Evolutionary conservation across 2,329 filamentous ascomycete genomes (phyloP).

Genomic region (Thelonectria blattea): DNA sequence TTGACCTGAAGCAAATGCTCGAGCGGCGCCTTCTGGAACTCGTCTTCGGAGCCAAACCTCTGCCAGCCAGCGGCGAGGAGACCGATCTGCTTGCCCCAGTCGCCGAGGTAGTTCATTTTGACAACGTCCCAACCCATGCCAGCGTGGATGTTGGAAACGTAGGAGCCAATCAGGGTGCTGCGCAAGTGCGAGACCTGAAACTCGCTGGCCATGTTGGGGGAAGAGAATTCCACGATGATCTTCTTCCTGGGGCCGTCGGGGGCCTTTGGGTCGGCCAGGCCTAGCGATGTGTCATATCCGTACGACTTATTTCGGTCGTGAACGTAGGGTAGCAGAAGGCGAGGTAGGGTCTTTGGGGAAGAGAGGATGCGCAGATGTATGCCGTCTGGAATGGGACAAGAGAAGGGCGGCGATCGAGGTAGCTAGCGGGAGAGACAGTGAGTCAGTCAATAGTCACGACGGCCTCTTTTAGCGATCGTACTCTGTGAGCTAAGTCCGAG

Average conservation of each 20-base stretch:
- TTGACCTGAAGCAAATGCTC: slow-evolving; percentile 73
- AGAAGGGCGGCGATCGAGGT: slow-evolving; percentile 30
- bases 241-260: slow-evolving; percentile 33
- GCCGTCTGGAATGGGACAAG: slow-evolving; percentile 32
- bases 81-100: slow-evolving; percentile 74
- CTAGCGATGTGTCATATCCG: slow-evolving; percentile 31
- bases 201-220: slow-evolving; percentile 76
- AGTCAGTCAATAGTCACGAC: slow-evolving; percentile 16
- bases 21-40: slow-evolving; percentile 68
- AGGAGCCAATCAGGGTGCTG: slow-evolving; percentile 74
- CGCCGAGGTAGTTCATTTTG: slow-evolving; percentile 74
- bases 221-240: slow-evolving; percentile 74
- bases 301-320: slow-evolving; percentile 28
- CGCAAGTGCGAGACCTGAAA: slow-evolving; percentile 73
- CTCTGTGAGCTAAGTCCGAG: slow-evolving; percentile 29
- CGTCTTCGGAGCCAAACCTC: slow-evolving; percentile 69
- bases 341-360: slow-evolving; percentile 31
- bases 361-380: slow-evolving; percentile 34
- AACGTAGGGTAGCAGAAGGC: slow-evolving; percentile 32
- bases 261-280: slow-evolving; percentile 16
- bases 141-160: slow-evolving; percentile 69
- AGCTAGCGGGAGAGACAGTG: slow-evolving; percentile 18
- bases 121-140: slow-evolving; percentile 71
- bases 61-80: slow-evolving; percentile 71
- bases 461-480: slow-evolving; percentile 3